These are phyloP conservation scores for Monosporozyma aerobia DNA, from an alignment of 805 yeast genomes.

Conservation along the genomic window DNA sequence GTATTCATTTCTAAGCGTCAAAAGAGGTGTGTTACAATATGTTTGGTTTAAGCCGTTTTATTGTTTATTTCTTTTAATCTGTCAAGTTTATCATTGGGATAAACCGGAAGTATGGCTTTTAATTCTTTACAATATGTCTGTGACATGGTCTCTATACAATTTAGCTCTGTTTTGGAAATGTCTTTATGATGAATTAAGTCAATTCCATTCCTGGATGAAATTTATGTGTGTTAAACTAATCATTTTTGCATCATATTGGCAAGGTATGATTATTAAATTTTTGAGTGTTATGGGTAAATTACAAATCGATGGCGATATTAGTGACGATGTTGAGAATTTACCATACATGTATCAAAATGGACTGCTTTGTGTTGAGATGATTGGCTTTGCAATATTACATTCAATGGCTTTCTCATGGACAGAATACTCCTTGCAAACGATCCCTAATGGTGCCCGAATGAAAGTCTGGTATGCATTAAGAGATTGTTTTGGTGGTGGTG, in stretches of 20 bases:
- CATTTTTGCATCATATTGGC: slow-evolving; percentile 98
- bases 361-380: slow-evolving; percentile 70
- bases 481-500: slow-evolving; percentile 73
- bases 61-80: slow-evolving; percentile 42
- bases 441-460: slow-evolving; percentile 66
- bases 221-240: slow-evolving; percentile 88
- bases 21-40: slow-evolving; percentile 83
- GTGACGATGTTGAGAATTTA: slow-evolving; percentile 27
- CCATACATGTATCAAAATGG: slow-evolving; percentile 69
- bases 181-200: slow-evolving; percentile 63
- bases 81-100: slow-evolving; percentile 40
- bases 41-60: slow-evolving; percentile 89
- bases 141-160: slow-evolving; percentile 72
- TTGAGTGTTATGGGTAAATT: slow-evolving; percentile 40
- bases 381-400: slow-evolving; percentile 83
- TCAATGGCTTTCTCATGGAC: slow-evolving; percentile 73
- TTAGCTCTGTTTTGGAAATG: slow-evolving; percentile 91
- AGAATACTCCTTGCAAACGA: slow-evolving; percentile 51
- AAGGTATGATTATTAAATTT: slow-evolving; percentile 55
- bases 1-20: slow-evolving; percentile 59
- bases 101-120: slow-evolving; percentile 47
- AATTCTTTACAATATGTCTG: slow-evolving; percentile 69
- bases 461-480: slow-evolving; percentile 52
- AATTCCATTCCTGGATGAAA: slow-evolving; percentile 84
- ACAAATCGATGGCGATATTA: slow-evolving; percentile 13